Evolutionary conservation across 73 alveolate genomes (phyloP).

Genomic region (Blepharisma japonicum): DNA sequence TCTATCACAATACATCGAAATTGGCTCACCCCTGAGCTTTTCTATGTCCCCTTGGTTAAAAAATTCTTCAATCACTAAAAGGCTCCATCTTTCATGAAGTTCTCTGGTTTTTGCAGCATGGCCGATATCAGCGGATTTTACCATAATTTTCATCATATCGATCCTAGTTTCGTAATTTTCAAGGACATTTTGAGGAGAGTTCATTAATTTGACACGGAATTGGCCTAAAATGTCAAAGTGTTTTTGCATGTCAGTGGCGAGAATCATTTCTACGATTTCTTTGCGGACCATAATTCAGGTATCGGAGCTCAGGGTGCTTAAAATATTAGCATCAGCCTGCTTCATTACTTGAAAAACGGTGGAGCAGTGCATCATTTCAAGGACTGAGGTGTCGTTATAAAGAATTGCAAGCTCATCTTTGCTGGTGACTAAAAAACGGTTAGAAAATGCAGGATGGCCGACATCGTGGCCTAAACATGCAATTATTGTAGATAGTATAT

Average conservation of each 20-base stretch:
- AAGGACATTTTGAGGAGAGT: background rate
- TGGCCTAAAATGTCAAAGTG: background rate
- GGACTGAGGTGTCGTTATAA: background rate
- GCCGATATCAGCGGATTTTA: background rate
- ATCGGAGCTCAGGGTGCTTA: background rate
- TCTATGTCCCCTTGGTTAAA: background rate
- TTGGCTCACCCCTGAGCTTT: background rate
- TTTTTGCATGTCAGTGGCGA: background rate
- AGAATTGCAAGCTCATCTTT: background rate
- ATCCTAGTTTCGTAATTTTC: background rate
- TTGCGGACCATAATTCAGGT: background rate
- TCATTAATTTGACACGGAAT: background rate
- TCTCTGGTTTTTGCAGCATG: background rate
- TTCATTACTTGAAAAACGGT: background rate
- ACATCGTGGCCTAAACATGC: background rate
- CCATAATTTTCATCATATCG: background rate
- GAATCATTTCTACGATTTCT: background rate
- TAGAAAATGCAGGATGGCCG: background rate
- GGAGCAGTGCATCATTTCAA: constrained; percentile 5
- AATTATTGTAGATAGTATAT: too few relatives aligned
- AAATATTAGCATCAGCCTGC: background rate
- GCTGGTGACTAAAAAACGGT: background rate
- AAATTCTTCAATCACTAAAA: background rate
- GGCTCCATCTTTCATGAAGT: background rate
- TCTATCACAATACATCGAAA: constrained; percentile 1